Conservation (phyloP, 176 grass and related monocot genomes). For the Melocanna baccifera region DNA sequence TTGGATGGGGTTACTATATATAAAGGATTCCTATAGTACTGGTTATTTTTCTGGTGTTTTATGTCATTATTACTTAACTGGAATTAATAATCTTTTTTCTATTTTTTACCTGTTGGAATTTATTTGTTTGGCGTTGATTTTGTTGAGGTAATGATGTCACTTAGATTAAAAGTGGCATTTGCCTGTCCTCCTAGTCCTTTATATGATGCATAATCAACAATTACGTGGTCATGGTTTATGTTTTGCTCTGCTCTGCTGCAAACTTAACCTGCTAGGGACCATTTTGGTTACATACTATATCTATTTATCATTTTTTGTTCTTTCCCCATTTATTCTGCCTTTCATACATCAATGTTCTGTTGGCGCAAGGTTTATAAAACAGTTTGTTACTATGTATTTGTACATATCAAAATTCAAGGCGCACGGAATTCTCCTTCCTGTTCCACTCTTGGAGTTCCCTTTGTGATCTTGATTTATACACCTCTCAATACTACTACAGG, state of each 20-base stretch:
- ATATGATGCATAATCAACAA: neutral
- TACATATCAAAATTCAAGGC: neutral
- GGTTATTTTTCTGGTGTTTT: too few relatives aligned
- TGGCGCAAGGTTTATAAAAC: neutral
- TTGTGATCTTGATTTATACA: neutral
- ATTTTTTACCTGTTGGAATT: neutral
- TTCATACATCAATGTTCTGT: neutral
- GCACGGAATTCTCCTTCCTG: neutral
- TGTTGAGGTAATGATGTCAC: neutral
- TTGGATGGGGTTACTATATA: too few relatives aligned
- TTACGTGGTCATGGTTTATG: neutral
- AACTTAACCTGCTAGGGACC: neutral
- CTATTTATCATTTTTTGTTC: neutral
- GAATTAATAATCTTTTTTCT: too few relatives aligned
- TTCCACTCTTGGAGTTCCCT: neutral
- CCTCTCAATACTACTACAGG: neutral
- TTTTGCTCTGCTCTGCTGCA: neutral
- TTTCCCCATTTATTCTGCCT: neutral
- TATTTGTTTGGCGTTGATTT: neutral
- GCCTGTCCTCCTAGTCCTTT: neutral
- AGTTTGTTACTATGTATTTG: neutral
- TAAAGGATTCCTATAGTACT: too few relatives aligned
- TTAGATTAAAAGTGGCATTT: neutral
- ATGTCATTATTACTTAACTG: too few relatives aligned
- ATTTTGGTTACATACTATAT: neutral